phyloP scores from a whole-genome alignment of 2,329 filamentous ascomycete species.

The Xylaria hypoxylon region DNA sequence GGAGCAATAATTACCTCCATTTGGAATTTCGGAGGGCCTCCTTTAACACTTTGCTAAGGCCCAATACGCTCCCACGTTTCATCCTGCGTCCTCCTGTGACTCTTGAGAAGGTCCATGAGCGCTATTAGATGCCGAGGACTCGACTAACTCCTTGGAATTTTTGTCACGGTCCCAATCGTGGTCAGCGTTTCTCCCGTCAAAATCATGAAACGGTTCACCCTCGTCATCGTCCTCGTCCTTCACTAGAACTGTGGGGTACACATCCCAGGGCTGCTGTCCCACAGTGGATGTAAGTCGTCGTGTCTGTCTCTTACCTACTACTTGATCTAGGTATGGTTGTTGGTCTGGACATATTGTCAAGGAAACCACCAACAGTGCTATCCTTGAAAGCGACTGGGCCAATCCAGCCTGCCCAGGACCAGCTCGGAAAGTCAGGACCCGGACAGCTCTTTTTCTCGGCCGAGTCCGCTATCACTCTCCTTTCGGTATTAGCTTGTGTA shows the following conservation, averaged over 20 bases:
- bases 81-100: conserved; percentile 37
- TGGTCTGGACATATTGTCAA: conserved; percentile 51
- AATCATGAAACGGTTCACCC: background rate
- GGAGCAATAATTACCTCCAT: conserved; percentile 22
- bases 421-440: conserved; percentile 50
- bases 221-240: background rate
- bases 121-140: background rate
- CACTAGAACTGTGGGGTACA: background rate
- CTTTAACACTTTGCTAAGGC: conserved; percentile 52
- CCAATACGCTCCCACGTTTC: conserved; percentile 47
- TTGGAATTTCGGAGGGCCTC: conserved; percentile 42
- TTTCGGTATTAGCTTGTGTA: background rate
- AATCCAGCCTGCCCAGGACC: conserved; percentile 54
- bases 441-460: conserved; percentile 18
- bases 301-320: conserved; percentile 52
- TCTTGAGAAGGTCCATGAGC: background rate
- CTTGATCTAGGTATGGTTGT: conserved; percentile 52
- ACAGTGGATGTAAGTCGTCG: conserved; percentile 49
- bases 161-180: background rate
- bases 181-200: too few relatives aligned
- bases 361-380: conserved; percentile 42
- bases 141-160: background rate
- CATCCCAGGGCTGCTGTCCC: conserved; percentile 39
- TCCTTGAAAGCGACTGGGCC: conserved; percentile 41
- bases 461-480: conserved; percentile 15